phyloP scores from a whole-genome alignment of 2,329 filamentous ascomycete genomes.

The Venturia aucupariae region DNA sequence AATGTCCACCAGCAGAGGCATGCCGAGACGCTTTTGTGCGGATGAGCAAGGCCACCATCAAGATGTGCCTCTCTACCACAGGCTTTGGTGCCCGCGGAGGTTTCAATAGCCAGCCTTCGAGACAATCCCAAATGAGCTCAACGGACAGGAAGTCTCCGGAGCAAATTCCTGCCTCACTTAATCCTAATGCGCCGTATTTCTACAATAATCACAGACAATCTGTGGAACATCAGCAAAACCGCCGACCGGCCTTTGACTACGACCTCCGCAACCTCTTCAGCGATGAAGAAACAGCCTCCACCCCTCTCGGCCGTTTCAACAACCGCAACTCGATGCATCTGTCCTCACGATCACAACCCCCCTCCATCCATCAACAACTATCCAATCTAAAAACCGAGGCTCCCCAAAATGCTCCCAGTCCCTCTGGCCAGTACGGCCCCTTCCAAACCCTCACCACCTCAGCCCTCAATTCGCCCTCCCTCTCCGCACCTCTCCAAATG shows the following conservation, averaged over 20 bases:
- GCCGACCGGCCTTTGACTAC: conserved; percentile 45
- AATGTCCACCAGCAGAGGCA: conserved; percentile 89
- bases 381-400: background rate
- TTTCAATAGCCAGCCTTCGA: conserved; percentile 7
- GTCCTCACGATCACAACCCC: background rate
- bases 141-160: background rate
- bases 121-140: conserved; percentile 1
- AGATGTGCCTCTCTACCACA: conserved; percentile 84
- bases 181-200: conserved; percentile 8
- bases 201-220: conserved; percentile 4
- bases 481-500: conserved; percentile 16
- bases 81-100: conserved; percentile 54
- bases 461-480: conserved; percentile 18
- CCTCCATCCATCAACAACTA: conserved; percentile 2
- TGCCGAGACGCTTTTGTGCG: conserved; percentile 91
- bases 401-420: background rate
- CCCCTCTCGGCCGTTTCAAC: conserved; percentile 28
- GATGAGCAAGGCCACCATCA: conserved; percentile 89
- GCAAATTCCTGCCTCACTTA: conserved; percentile 2
- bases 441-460: conserved; percentile 16
- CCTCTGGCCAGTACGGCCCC: background rate
- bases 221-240: background rate
- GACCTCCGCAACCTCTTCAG: conserved; percentile 30
- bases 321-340: conserved; percentile 16
- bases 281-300: conserved; percentile 31